Evolutionary conservation across 2,329 filamentous ascomycete species (phyloP), one percentile per base, ranked within the genome.

Genomic region (Fusarium humuli): DNA sequence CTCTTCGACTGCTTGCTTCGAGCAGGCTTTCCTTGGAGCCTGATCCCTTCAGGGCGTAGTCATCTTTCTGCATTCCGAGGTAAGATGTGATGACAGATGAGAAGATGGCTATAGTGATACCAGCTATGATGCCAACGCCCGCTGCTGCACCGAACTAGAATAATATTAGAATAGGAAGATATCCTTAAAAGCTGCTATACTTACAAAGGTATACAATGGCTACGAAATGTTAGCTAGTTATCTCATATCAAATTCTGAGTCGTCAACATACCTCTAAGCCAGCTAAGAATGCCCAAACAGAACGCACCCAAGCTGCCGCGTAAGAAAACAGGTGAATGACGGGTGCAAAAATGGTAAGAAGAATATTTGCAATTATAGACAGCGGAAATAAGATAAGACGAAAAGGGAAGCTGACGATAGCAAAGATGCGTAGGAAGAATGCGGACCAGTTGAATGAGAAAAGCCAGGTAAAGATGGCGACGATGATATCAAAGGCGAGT

Each of bases 91-190:
- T 77, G 61, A 86, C 75, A 60, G 81, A 83, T 61, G 89, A 90
- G 20, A 84, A 83, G 56, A 88, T 79, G 74, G 88, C 85, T 45
- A 94, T 78, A 20, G 87, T 70, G 53, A 89, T 78, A 54, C 92
- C 92, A 29, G 89, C 82, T 13, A 88, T 53, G 55, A 90, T 80
- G n/a, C 93, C 93, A 55, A 93, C 83, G 20, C 92, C 79, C 32
- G 87, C 85, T 10, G 92, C 93, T 25, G 89, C 85, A 50, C 89
- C 89, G 48, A 94, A 83, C 83, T 84, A 58, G 6, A 29, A 45
- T 18, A 55, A 37, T n/a, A 20, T 64, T 53, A 66, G 27, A 8
- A 3, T 29, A 12, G 10, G 10, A 6, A n/a, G 13, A 6, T 3
- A 8, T 4, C 0, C 3, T 27, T 1, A 2, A 10, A 18, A 18